Evolutionary conservation across 805 yeast species (phyloP).

Genomic region (Myxozyma neotropica): DNA sequence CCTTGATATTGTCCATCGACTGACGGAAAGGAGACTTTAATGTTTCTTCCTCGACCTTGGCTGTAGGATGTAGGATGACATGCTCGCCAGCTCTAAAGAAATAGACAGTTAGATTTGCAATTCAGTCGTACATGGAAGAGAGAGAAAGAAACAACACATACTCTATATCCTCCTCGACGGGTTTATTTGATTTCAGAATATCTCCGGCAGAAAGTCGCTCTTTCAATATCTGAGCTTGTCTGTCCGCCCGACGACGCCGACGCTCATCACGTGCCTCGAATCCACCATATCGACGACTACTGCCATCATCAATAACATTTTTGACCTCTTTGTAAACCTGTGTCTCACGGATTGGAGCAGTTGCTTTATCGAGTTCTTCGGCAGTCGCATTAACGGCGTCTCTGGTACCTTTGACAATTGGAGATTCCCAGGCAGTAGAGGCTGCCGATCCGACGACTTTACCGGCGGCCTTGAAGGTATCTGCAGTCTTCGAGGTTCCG

Average conservation of each 20-base stretch:
- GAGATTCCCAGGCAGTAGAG: conserved; percentile 92
- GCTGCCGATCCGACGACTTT: conserved; percentile 90
- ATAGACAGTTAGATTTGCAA: too few species aligned
- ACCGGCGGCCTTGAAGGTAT: conserved; percentile 86
- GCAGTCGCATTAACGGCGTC: conserved; percentile 81
- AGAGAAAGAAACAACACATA: neutral
- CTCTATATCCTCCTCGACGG: conserved; percentile 63
- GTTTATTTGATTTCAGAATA: conserved; percentile 52
- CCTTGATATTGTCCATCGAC: conserved; percentile 59
- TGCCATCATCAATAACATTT: conserved; percentile 90
- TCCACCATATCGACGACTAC: conserved; percentile 87
- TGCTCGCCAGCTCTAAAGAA: neutral
- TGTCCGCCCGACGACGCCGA: conserved; percentile 63
- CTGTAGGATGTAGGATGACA: conserved; percentile 5
- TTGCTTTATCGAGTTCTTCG: conserved; percentile 62
- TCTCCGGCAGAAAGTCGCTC: conserved; percentile 58
- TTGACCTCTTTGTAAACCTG: conserved; percentile 84
- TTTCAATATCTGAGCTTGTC: conserved; percentile 36
- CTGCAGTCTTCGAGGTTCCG: conserved; percentile 61
- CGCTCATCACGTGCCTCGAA: conserved; percentile 84
- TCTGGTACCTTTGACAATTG: conserved; percentile 87
- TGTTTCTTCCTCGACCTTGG: conserved; percentile 54
- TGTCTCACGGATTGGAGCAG: conserved; percentile 92
- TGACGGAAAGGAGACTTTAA: conserved; percentile 72
- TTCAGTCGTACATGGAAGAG: too few species aligned